Evolutionary conservation across 2,329 filamentous ascomycete species (phyloP), one percentile per base, ranked within the genome.

Genomic region (Aureobasidium sp.): DNA sequence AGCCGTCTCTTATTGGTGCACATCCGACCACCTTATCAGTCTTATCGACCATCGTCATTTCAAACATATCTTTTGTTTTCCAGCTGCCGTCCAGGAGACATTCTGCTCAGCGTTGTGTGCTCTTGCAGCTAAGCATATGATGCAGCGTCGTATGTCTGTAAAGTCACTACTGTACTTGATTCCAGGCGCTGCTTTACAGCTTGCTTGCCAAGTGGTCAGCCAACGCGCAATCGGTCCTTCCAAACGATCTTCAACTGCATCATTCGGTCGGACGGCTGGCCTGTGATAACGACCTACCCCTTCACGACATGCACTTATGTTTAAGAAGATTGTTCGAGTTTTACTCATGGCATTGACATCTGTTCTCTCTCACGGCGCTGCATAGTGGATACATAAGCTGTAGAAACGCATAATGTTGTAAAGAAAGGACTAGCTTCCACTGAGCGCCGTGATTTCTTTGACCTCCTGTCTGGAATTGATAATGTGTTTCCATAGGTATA

Each of bases 211-310:
- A 39, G 49, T n/a, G 33, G 31, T 39, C 31, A 37, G 50, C 37
- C 52, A 44, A 7, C 39, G 39, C 17, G 52, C n/a, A 57, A 35
- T 57, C 53, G 53, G 53, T 39, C 53, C 53, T 57, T 57, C 14
- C 52, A 29, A 15, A 31, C 7, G 22, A 31, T 54, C 39, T 54
- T 45, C 53, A 45, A 57, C 8, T 17, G 12, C 53, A 54, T 15
- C 19, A 54, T 12, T 31, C 37, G 39, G 53, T 45, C 53, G 7
- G 40, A 29, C 53, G 53, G 40, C 53, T 29, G 8, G 8, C 17
- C 22, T 29, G 24, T 48, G 45, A 48, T 29, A 48, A n/a, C 7
- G 24, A 31, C 29, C 24, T 48, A 31, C 29, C 24, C 31, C 29
- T 48, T 31, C 15, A 31, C 15, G 45, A 29, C 45, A 48, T 29